Evolutionary conservation across 2,329 filamentous ascomycete genomes (phyloP), one percentile per base, ranked within the genome.

Genomic region (Botrytis byssoidea): DNA sequence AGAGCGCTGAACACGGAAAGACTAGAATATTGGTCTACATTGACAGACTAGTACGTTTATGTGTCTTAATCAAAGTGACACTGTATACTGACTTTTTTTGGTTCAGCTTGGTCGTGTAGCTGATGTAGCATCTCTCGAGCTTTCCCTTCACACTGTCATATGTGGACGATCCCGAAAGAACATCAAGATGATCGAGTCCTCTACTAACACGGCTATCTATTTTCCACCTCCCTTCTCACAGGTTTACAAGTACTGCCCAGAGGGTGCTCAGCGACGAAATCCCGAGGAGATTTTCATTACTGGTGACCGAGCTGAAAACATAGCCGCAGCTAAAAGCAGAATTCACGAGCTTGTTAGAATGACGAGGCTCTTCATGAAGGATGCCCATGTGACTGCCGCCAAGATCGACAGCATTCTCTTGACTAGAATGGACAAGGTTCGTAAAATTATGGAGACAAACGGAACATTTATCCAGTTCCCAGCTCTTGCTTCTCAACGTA

Each of bases 1-100:
- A 98, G 84, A 97, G 94, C 77, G 92, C 94, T 42, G 96, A 99
- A 83, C 95, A 98, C 83, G 96, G 96, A 72, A 99, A 99, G 87
- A 97, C 95, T 29, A 90, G 96, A 77, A 91, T 98, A 59, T 85
- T 99, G 82, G 97, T 98, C 82, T 96, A 98, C 87, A 98, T 99
- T 81, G 96, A 99, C 75, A 78, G 76, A 76, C 74, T 78, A 64
- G 78, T 79, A 73, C 74, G 79, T 73, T 55, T 60, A 32, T 25
- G 10, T 48, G 20, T 55, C 22, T 29, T 40, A 22, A 14, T 40
- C 55, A 14, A 22, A 25, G 29, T n/a, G 25, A 55, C 71, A 73
- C 78, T 51, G 66, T 75, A 75, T 77, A 76, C 83, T 84, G 83
- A 85, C 79, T 74, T 73, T 61, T 61, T 61, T 64, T 42, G 42